phyloP scores from a whole-genome alignment of 345 rosid species.

The Crucihimalaya himalaica region DNA sequence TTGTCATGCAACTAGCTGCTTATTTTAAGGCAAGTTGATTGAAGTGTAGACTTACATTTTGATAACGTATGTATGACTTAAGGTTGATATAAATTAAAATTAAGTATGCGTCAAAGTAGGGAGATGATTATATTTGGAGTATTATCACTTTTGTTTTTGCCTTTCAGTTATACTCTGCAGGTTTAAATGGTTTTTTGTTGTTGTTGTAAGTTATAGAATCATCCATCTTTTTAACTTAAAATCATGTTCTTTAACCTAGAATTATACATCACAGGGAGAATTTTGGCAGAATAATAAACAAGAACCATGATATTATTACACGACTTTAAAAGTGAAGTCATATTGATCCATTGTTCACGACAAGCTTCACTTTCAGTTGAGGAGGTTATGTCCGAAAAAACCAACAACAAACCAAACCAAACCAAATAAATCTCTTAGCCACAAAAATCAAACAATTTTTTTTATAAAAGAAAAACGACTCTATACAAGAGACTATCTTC shows the following conservation, averaged over 20 bases:
- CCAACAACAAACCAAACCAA: constrained; percentile 41
- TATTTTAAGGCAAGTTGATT: neutral
- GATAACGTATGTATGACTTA: neutral
- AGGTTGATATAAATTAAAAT: neutral
- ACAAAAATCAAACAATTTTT: constrained; percentile 35
- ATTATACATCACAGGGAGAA: neutral
- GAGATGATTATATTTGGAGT: neutral
- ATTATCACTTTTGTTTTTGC: neutral
- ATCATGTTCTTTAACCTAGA: neutral
- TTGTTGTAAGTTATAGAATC: neutral
- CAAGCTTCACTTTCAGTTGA: constrained; percentile 27
- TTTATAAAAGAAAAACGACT: neutral
- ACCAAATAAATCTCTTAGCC: constrained; percentile 21
- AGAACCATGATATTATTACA: constrained; percentile 17
- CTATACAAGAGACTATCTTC: constrained; percentile 34
- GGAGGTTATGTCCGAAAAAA: constrained; percentile 33
- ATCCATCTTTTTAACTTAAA: no score
- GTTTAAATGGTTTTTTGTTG: neutral
- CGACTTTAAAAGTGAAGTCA: constrained; percentile 19
- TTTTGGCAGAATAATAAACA: neutral
- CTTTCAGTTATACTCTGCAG: neutral
- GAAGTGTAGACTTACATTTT: neutral
- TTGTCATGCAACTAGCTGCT: neutral
- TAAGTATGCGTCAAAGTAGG: neutral
- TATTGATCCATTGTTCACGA: constrained; percentile 12